Base-by-base conservation (phyloP, 805 yeast species). In the Lachancea mirantina region DNA sequence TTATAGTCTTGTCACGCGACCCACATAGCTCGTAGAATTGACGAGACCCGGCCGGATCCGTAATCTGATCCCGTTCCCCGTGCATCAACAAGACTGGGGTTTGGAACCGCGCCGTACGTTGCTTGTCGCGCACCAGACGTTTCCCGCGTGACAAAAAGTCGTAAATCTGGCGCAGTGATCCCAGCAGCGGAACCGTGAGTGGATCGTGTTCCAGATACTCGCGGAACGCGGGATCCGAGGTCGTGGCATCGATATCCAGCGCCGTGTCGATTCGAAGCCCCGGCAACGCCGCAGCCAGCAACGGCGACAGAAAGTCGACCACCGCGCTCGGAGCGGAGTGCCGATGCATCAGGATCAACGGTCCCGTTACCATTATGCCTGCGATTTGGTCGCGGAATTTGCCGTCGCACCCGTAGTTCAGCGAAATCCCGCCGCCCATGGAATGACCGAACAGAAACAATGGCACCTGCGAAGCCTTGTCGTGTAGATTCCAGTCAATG, bases 361-460 rank as follows among this genome's bases (percentile, higher is more conserved):
- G 94, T 1, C 76, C 85, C 20, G 69, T 59, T 0, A 64, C 68
- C 23, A 68, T 55, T 26, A 72, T 65, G 0, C 73, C 74, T 20
- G 61, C 57, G 16, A 82, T 38, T 13, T 64, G 45, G 17, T 68
- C 64, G 27, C 57, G 64, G 46, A 66, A 57, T 38, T 62, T 68
- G 2, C 88, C 88, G 19, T 51, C 49, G 22, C 73, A 64, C 3
- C 72, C 75, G 50, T 82, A 81, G 52, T 76, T 78, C 36, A 82
- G 58, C 0, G 61, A 62, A 31, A 82, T 74, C 0, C 80, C 88
- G 14, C 89, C 89, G 31, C 94, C 94, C 88, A 83, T 80, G 7
- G 87, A 80, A 43, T 77, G 84, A 1, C 89, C 87, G 47, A 70
- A 61, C 28, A 83, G 47, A 44, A 62, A 68, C 19, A 80, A 44